Base-by-base conservation (phyloP, 2,329 filamentous ascomycete species). In the Neurospora crassa region DNA sequence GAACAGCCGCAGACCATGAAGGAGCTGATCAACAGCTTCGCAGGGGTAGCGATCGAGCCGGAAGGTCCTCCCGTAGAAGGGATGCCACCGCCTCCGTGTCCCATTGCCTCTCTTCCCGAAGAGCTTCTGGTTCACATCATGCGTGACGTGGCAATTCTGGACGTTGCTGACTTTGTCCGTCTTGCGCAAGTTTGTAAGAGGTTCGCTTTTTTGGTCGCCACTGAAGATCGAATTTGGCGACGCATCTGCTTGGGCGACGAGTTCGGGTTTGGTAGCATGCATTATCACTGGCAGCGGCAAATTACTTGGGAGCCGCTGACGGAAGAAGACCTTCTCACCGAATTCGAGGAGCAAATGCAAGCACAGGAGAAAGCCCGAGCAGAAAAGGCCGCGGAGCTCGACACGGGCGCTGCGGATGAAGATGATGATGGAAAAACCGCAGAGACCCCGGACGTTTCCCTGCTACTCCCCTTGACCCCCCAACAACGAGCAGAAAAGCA, bases 181-280 rank as follows among this genome's bases (percentile, higher is more conserved):
- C 84, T 94, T 18, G 87, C 93, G 0, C 88, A 90, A 74, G 94
- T 97, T 2, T 98, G 95, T 83, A 96, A 93, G 79, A 89, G 91
- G 16, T 83, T 98, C 63, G 94, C 95, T 29, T 97, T 92, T 79
- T 87, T 98, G 24, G 90, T 97, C 68, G 85, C 89, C 40, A 92
- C 91, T 6, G 94, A 98, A 79, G 91, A 97, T 76, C 87, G 87
- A 63, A 91, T 97, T 76, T 99, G 96, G 94, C 92, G 90, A 72
- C 87, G 89, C 20, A 82, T 97, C 5, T 92, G 91, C 67, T 81
- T 92, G 1, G 91, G 90, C 0, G 73, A 81, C 14, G 88, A 93
- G 78, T 91, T 92, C 78, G 96, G 94, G 29, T 96, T 97, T 79
- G 85, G 83, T 5, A 88, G 86, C 42, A 97, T 98, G 92, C 90